These are phyloP conservation scores for Cymbopogon citratus DNA, from an alignment of 176 grass and related monocot genomes.

Conservation along the genomic window DNA sequence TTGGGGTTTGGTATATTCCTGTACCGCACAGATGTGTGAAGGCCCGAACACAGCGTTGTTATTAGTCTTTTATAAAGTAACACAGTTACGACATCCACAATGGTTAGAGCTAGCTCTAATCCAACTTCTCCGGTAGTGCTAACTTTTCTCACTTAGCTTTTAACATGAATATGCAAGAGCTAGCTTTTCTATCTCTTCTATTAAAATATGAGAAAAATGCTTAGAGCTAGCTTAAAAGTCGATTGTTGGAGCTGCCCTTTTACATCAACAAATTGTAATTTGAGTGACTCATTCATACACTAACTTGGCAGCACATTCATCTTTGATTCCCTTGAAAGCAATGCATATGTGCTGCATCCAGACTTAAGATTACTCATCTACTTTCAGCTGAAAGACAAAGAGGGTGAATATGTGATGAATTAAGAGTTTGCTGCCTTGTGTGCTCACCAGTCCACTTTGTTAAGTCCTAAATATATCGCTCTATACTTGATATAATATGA, in stretches of 20 bases:
- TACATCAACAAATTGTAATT: not conserved
- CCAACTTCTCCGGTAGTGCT: too few relatives aligned
- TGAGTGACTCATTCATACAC: not conserved
- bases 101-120: too few relatives aligned
- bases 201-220: not conserved
- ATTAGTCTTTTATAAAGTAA: not conserved
- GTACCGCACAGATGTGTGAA: not conserved
- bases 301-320: not conserved
- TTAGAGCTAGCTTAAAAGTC: too few relatives aligned
- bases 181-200: not conserved
- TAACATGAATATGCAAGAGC: too few relatives aligned
- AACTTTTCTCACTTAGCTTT: too few relatives aligned
- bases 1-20: not conserved
- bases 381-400: not conserved
- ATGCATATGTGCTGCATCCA: not conserved
- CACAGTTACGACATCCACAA: not conserved
- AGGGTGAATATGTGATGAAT: not conserved
- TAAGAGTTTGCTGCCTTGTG: not conserved
- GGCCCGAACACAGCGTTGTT: not conserved
- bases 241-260: too few relatives aligned
- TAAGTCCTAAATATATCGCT: not conserved
- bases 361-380: not conserved
- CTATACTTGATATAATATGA: conserved; percentile 20
- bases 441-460: not conserved
- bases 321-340: conserved; percentile 5